Percentiles rank a stretch among this genome's conserved stretches.
Conservation (phyloP, 2,329 filamentous ascomycete species). For the Colletotrichum endophyticum region DNA sequence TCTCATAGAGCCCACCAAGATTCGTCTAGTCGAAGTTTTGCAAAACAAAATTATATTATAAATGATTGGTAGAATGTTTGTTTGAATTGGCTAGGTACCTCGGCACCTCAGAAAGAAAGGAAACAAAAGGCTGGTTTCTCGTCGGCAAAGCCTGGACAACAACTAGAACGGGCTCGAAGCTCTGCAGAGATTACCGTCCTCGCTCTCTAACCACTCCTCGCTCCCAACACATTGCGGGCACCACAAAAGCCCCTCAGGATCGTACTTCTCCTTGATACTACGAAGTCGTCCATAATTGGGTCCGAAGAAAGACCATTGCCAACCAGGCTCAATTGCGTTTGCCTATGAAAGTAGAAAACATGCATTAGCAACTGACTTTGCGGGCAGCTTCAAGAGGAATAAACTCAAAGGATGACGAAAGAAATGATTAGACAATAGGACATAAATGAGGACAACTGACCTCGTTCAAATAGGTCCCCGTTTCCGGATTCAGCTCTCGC, state of each 20-base stretch:
- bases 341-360: background rate
- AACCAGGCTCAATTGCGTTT: conserved; percentile 19
- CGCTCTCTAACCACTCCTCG: background rate
- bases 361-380: background rate
- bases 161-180: background rate
- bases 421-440: background rate
- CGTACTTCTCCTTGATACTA: conserved; percentile 31
- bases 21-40: background rate
- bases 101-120: background rate
- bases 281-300: conserved; percentile 27
- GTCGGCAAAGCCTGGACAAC: background rate
- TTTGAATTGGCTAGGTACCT: background rate
- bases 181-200: background rate
- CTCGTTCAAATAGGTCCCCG: background rate
- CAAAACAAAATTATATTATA: background rate
- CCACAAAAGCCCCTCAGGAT: conserved; percentile 23
- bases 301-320: conserved; percentile 32
- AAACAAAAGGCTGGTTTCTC: background rate
- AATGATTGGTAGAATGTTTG: background rate
- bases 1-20: background rate
- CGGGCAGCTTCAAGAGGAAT: background rate
- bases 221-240: background rate
- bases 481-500: background rate
- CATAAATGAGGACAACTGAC: background rate
- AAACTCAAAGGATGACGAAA: background rate